phyloP scores from a whole-genome alignment of 164 flowering plant genomes.

The Dillenia turbinata region DNA sequence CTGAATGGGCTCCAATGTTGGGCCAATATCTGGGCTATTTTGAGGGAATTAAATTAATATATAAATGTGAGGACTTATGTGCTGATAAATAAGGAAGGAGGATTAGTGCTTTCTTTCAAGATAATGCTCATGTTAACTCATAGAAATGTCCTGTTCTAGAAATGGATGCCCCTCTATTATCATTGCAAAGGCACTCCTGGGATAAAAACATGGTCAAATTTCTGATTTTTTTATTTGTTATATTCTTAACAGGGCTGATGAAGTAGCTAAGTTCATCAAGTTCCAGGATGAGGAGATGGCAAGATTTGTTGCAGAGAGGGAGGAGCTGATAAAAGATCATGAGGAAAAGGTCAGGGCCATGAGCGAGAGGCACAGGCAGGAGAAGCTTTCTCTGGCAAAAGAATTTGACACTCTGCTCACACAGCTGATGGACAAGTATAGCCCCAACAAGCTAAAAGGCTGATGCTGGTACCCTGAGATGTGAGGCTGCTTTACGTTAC shows the following conservation, averaged over 20 bases:
- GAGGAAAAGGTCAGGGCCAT: slow-evolving; percentile 41
- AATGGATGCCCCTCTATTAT: too few relatives aligned
- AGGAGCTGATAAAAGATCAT: slow-evolving; percentile 32
- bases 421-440: slow-evolving; percentile 45
- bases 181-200: too few relatives aligned
- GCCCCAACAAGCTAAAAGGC: slow-evolving; percentile 15
- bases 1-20: too few relatives aligned
- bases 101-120: too few relatives aligned
- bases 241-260: slow-evolving; percentile 32
- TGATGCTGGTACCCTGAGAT: too few relatives aligned
- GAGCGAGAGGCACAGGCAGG: slow-evolving; percentile 46
- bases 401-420: slow-evolving; percentile 39
- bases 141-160: too few relatives aligned
- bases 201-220: neutral
- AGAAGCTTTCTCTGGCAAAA: slow-evolving; percentile 47
- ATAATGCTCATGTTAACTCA: too few relatives aligned
- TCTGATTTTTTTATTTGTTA: neutral
- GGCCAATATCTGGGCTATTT: too few relatives aligned
- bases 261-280: slow-evolving; percentile 34
- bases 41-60: too few relatives aligned
- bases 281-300: slow-evolving; percentile 51
- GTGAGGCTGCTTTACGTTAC: too few relatives aligned
- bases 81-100: too few relatives aligned
- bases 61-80: too few relatives aligned
- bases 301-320: slow-evolving; percentile 53